Conservation (phyloP, 2,329 filamentous ascomycete genomes). For the Didymella segeticola region DNA sequence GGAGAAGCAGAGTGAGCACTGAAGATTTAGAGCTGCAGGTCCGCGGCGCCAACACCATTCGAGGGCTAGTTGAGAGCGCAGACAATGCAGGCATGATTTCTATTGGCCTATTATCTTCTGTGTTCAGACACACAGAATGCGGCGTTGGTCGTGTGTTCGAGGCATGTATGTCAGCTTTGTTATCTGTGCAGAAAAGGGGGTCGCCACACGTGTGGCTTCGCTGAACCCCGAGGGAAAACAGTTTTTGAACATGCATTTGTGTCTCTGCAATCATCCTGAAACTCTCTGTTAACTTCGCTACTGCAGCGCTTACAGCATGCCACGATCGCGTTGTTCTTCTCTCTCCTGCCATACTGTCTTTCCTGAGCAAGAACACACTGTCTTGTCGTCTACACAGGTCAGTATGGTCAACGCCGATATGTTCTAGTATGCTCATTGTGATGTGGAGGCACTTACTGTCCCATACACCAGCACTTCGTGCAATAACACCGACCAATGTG, state of each 20-base stretch:
- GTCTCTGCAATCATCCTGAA: neutral
- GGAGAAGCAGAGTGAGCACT: neutral
- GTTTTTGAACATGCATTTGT: neutral
- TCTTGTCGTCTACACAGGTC: constrained; percentile 74
- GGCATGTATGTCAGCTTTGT: neutral
- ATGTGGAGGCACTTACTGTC: constrained; percentile 57
- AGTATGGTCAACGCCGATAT: constrained; percentile 1
- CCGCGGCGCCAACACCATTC: neutral
- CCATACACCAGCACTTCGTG: constrained; percentile 96
- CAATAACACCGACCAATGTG: constrained; percentile 91
- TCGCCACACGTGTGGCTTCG: neutral
- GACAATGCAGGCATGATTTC: neutral
- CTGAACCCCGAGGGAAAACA: neutral
- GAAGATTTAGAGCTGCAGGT: neutral
- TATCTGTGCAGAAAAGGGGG: neutral
- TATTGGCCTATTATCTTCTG: neutral
- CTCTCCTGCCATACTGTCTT: constrained; percentile 99
- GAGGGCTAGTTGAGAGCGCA: neutral
- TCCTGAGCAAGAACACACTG: constrained; percentile 94
- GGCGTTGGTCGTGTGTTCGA: neutral
- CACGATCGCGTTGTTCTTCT: constrained; percentile 84
- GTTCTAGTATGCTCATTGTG: neutral
- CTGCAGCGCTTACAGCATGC: constrained; percentile 74
- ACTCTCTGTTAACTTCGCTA: neutral
- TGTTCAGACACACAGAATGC: neutral